Evolutionary conservation across 2,329 filamentous ascomycete species (phyloP).

Genomic region (Aspergillus caelatus): DNA sequence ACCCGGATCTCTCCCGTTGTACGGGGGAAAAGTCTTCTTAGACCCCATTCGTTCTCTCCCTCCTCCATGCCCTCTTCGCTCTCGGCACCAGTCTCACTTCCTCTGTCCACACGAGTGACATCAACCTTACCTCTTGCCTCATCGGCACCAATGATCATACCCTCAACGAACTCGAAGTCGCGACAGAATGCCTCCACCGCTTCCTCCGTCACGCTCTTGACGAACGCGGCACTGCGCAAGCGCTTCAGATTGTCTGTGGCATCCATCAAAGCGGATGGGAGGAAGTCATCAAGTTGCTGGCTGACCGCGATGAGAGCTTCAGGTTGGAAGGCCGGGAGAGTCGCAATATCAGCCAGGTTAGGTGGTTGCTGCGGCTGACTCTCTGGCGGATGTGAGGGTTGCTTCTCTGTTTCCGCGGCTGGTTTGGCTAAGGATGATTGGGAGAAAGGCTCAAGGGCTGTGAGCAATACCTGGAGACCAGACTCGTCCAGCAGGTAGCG

Average conservation of each 20-base stretch:
- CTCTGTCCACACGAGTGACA: slow-evolving; percentile 29
- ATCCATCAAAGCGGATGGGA: slow-evolving; percentile 91
- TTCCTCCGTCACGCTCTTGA: slow-evolving; percentile 76
- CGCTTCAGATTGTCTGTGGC: slow-evolving; percentile 78
- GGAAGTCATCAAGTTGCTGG: slow-evolving; percentile 81
- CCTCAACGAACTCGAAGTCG: slow-evolving; percentile 76
- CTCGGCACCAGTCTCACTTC: slow-evolving; percentile 26
- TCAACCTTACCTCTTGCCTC: slow-evolving; percentile 47
- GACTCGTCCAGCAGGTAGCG: slow-evolving; percentile 74
- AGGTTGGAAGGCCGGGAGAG: slow-evolving; percentile 61
- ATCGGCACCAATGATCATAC: slow-evolving; percentile 62
- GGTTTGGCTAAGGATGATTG: slow-evolving; percentile 18
- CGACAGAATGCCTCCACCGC: slow-evolving; percentile 82
- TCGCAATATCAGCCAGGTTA: slow-evolving; percentile 59
- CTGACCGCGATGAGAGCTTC: slow-evolving; percentile 67
- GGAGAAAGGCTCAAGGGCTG: slow-evolving; percentile 54
- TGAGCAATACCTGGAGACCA: slow-evolving; percentile 68
- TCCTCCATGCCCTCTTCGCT: slow-evolving; percentile 33
- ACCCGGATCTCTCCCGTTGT: slow-evolving; percentile 67
- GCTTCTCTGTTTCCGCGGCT: slow-evolving; percentile 5
- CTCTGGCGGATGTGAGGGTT: slow-evolving; percentile 20
- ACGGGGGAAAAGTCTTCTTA: slow-evolving; percentile 64
- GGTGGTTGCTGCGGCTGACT: slow-evolving; percentile 34
- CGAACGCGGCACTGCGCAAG: slow-evolving; percentile 71
- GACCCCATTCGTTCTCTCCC: slow-evolving; percentile 36